These are phyloP conservation scores for Volvariella volvacea DNA, from an alignment of 1,284 basidiomycete genomes.

Conservation along the genomic window DNA sequence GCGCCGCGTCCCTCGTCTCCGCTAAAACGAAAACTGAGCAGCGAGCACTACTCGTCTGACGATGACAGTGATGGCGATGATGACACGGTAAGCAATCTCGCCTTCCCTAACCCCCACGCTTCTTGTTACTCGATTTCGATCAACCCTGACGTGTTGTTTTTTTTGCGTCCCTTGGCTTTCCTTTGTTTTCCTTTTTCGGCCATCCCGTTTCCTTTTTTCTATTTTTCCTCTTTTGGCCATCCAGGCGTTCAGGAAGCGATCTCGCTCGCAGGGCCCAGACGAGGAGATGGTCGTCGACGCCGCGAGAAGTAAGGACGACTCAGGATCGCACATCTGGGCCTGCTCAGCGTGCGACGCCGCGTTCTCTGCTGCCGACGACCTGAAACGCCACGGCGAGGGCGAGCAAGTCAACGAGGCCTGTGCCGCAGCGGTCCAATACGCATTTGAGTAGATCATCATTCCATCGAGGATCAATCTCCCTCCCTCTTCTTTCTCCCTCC, in stretches of 20 bases:
- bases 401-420: constrained; percentile 57
- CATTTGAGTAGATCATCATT: constrained; percentile 42
- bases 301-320: no score
- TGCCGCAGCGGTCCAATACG: constrained; percentile 63
- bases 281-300: no score
- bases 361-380: constrained; percentile 48
- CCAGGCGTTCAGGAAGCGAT: no score
- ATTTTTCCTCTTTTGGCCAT: no score
- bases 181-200: background rate
- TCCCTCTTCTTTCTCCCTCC: background rate
- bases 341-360: constrained; percentile 68
- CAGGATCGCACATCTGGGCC: constrained; percentile 33
- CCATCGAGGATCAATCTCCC: background rate
- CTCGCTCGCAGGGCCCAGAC: no score
- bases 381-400: constrained; percentile 51
- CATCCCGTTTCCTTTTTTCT: background rate
- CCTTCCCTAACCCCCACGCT: no score
- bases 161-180: background rate
- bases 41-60: no score
- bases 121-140: no score
- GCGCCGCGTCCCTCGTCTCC: constrained; percentile 21
- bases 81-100: no score
- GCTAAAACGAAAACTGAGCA: constrained; percentile 9
- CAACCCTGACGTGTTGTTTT: background rate
- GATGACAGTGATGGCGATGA: no score